phyloP scores from a whole-genome alignment of 305 asterid genomes.

The Withania somnifera region DNA sequence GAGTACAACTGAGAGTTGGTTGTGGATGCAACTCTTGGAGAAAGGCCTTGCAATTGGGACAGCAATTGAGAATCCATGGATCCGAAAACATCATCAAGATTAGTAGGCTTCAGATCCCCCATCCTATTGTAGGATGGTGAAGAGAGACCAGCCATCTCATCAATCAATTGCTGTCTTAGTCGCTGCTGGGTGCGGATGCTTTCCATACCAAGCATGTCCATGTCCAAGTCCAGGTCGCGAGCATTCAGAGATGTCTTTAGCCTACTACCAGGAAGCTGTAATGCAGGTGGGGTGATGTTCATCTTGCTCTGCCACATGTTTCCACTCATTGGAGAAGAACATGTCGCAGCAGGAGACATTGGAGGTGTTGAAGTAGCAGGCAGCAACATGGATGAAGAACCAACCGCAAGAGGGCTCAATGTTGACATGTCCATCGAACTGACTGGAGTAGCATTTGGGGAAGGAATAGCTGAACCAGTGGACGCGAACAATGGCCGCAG shows the following conservation, averaged over 20 bases:
- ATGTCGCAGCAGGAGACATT: constrained; percentile 29
- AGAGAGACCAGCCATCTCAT: constrained; percentile 51
- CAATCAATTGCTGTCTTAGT: constrained; percentile 48
- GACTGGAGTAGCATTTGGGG: constrained; percentile 33
- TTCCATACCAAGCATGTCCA: constrained; percentile 47
- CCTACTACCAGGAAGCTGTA: constrained; percentile 56
- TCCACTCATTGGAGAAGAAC: constrained; percentile 56
- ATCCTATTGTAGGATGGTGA: constrained; percentile 33
- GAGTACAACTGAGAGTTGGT: constrained; percentile 22
- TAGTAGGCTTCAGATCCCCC: constrained; percentile 41
- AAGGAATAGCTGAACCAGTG: constrained; percentile 67
- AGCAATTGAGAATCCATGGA: constrained; percentile 29
- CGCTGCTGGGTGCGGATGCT: constrained; percentile 30
- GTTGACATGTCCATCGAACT: constrained; percentile 31
- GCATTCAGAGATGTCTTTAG: constrained; percentile 38
- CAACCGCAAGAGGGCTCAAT: constrained; percentile 38
- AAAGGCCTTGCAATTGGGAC: constrained; percentile 30
- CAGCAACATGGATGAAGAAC: constrained; percentile 26
- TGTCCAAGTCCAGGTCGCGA: constrained; percentile 38
- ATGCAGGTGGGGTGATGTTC: constrained; percentile 37
- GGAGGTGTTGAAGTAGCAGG: constrained; percentile 38
- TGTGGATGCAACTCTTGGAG: constrained; percentile 4
- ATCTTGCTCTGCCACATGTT: constrained; percentile 47
- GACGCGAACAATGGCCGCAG: constrained; percentile 54
- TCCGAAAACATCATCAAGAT: constrained; percentile 49